Percentiles rank a stretch among this genome's conserved stretches.
phyloP scores from a whole-genome alignment of 2,329 filamentous ascomycete genomes.

The Decorospora gaudefroyi region DNA sequence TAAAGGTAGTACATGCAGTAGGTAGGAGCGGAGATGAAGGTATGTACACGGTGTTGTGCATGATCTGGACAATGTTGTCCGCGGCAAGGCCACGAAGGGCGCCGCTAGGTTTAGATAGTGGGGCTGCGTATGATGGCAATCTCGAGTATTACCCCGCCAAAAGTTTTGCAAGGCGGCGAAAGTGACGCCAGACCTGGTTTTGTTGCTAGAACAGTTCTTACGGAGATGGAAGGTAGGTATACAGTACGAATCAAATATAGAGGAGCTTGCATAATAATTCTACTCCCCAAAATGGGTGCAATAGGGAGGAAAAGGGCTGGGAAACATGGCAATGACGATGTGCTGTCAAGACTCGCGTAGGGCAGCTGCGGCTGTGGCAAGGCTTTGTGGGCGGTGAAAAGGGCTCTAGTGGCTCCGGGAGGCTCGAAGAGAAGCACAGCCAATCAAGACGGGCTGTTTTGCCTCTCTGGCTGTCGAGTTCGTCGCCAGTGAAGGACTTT shows the following conservation, averaged over 20 bases:
- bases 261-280: too few species aligned
- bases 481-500: conserved; percentile 23
- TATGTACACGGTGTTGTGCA: conserved; percentile 25
- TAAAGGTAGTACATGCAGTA: conserved; percentile 1
- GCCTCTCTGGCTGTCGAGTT: conserved; percentile 16
- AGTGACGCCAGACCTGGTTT: conserved; percentile 6
- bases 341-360: conserved; percentile 24
- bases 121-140: conserved; percentile 18
- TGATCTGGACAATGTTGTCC: conserved; percentile 12
- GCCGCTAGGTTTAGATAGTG: conserved; percentile 17
- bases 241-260: neutral
- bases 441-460: conserved; percentile 18
- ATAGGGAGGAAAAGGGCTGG: neutral
- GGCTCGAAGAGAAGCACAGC: conserved; percentile 4
- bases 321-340: conserved; percentile 13
- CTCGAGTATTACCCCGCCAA: conserved; percentile 24
- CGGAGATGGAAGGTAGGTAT: neutral
- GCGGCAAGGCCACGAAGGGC: conserved; percentile 11
- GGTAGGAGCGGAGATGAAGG: conserved; percentile 12
- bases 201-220: conserved; percentile 1
- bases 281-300: neutral
- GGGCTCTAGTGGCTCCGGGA: too few species aligned
- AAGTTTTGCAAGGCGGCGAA: conserved; percentile 17
- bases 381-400: conserved; percentile 23
- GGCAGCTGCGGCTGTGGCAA: conserved; percentile 33